Evolutionary conservation across 805 yeast species (phyloP), one percentile per base, ranked within the genome.

Genomic region (Cyberlindnera meyerae): DNA sequence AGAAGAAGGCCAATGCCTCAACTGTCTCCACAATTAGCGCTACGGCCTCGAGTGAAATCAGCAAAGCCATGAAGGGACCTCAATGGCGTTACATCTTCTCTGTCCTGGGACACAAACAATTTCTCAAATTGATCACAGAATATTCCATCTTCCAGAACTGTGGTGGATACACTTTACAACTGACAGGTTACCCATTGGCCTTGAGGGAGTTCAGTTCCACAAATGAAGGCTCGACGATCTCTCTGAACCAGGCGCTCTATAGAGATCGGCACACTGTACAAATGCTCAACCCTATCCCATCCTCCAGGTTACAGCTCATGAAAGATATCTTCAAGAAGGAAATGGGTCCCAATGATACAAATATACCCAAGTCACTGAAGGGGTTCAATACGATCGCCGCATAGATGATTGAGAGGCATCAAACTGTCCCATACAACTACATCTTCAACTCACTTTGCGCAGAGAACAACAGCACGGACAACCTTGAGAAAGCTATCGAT

Each of bases 21-120:
- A 20, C 22, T 7, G 9, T 20, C 9, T 51, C 60, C 6, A 39
- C 34, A 4, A 44, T 62, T 29, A 61, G 61, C 30, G 58, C 68
- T 24, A 44, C 48, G 2, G 54, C 60, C 6, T 51, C 58, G 7
- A 73, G 68, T 42, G 56, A 66, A n/a, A 57, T 58, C 17, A 63
- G 65, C 3, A 57, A 63, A 13, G 36, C 54, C 2, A 43, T 81
- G 14, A 76, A 75, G 40, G 51, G 62, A 4, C 46, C 59, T 4
- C 43, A 52, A 3, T 78, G 84, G 77, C 63, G 63, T 21, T 43
- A 50, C 3, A 29, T 53, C 4, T 42, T 41, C 18, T 9, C 16
- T 1, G 3, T 28, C 0, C 7, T 54, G 11, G 58, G 56, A 1
- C 29, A 21, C 14, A 7, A 21, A 3, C 16, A 18, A 7, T 33